These are phyloP conservation scores for Trichosporon coremiiforme DNA, from an alignment of 1,284 basidiomycete species.

Conservation along the genomic window DNA sequence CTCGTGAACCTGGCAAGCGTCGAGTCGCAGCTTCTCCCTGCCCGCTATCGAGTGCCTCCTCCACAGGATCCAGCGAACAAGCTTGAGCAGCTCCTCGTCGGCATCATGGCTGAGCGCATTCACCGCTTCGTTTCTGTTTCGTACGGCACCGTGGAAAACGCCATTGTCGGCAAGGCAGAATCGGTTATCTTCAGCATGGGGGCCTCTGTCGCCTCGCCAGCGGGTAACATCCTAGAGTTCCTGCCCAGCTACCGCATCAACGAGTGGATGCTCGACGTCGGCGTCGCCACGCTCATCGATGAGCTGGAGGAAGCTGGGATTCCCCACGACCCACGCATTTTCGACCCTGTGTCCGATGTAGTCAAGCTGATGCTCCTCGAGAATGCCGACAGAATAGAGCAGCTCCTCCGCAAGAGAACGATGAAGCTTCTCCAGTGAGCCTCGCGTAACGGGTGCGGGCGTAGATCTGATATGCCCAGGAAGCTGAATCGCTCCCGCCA, in stretches of 20 bases:
- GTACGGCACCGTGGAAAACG: constrained; percentile 7
- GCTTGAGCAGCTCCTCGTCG: constrained; percentile 3
- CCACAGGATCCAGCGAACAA: neutral
- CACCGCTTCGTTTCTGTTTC: constrained; percentile 12
- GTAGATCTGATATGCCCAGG: neutral
- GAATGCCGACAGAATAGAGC: constrained; percentile 10
- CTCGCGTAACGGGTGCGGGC: neutral
- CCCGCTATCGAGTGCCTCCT: neutral
- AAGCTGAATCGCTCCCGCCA: constrained; percentile 14
- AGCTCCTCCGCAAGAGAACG: constrained; percentile 7
- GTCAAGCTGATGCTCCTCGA: constrained; percentile 6
- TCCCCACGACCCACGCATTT: constrained; percentile 3
- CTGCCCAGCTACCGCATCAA: constrained; percentile 8
- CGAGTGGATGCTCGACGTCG: constrained; percentile 10
- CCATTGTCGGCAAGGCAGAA: neutral
- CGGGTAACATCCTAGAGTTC: neutral
- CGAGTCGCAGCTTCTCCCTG: neutral
- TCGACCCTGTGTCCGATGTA: neutral
- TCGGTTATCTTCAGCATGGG: constrained; percentile 2
- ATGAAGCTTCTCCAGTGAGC: constrained; percentile 12
- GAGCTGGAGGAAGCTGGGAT: constrained; percentile 9
- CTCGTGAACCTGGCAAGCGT: constrained; percentile 2
- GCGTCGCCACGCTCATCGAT: neutral
- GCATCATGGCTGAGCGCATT: constrained; percentile 12
- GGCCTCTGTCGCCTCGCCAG: neutral